These are phyloP conservation scores for Psilocybe mexicana DNA, from an alignment of 1,284 basidiomycete species.

Conservation along the genomic window DNA sequence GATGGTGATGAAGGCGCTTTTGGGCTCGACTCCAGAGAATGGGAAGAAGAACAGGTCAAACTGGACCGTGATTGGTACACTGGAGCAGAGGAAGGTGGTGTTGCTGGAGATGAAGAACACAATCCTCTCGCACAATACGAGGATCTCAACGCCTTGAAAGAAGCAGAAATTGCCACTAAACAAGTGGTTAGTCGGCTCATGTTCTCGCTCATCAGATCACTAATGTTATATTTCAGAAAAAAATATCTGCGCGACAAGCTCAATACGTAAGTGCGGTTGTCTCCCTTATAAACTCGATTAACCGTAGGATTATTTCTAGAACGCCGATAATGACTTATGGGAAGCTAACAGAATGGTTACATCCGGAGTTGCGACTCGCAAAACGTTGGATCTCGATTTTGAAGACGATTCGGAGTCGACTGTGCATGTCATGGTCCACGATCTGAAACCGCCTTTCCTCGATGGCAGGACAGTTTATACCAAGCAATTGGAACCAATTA, in stretches of 20 bases:
- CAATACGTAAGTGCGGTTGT: conserved; percentile 73
- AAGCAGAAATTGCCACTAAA: conserved; percentile 80
- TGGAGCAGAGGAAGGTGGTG: conserved; percentile 82
- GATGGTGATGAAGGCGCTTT: conserved; percentile 59
- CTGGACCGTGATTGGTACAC: conserved; percentile 95
- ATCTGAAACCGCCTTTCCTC: conserved; percentile 96
- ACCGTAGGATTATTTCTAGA: conserved; percentile 47
- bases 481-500: conserved; percentile 95
- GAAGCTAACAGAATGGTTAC: conserved; percentile 97
- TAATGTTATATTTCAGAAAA: conserved; percentile 50
- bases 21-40: conserved; percentile 75
- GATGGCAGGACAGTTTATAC: conserved; percentile 97
- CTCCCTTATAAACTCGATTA: background rate
- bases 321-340: conserved; percentile 98
- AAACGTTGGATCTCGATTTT: conserved; percentile 85
- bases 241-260: conserved; percentile 88
- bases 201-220: background rate
- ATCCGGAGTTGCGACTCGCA: conserved; percentile 89
- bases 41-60: conserved; percentile 92
- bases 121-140: conserved; percentile 94
- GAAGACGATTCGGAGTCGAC: conserved; percentile 94
- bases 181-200: conserved; percentile 54
- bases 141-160: conserved; percentile 70
- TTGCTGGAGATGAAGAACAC: conserved; percentile 87
- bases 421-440: conserved; percentile 96